Base-by-base conservation (phyloP, 1,139 yeast species). In the Blastobotrys elegans region DNA sequence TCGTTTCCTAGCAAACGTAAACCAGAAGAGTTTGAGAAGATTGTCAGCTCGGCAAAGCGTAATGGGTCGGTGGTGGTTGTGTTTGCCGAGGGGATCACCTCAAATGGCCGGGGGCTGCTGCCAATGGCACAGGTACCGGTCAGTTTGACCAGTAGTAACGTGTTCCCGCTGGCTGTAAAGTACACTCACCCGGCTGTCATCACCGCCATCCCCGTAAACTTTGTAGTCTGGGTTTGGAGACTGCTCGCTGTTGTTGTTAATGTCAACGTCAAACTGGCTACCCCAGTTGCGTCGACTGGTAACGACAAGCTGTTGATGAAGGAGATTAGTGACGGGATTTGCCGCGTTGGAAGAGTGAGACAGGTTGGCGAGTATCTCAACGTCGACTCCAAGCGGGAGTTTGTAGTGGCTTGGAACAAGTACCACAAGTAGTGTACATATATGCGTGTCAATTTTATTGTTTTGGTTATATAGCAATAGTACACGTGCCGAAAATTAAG, bases 81-180 rank as follows among this genome's bases (percentile, higher is more conserved):
- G 3, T 67, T 69, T 48, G 62, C 60, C 3, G 73, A 69, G 51
- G 72, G 71, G 2, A 67, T 72, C 1, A 64, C 74, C 3, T 65
- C 73, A 6, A 70, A 70, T 44, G 73, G 74, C 13, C 56, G 66
- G 26, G 74, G 70, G 0, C 50, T 70, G 14, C 60, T 70, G 38
- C 63, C 70, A 4, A 50, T 62, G 37, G 48, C 46, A 24, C 41
- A 44, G 14, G 31, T 51, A 6, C 53, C 58, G n/a, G 24, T 47
- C 13, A 32, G 49, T 6, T 11, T 40, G 24, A 46, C 53, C 5
- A 38, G 44, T 2, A 20, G 54, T 18, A 48, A 43, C 17, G 52
- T 65, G 2, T 66, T 49, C 50, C 64, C 69, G 1, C 55, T 62
- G 3, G 66, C 60, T 4, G 44, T 65, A 30, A 62, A 58, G 49